These are phyloP conservation scores for Citrus reticulata DNA, from an alignment of 345 rosid genomes.

Conservation along the genomic window DNA sequence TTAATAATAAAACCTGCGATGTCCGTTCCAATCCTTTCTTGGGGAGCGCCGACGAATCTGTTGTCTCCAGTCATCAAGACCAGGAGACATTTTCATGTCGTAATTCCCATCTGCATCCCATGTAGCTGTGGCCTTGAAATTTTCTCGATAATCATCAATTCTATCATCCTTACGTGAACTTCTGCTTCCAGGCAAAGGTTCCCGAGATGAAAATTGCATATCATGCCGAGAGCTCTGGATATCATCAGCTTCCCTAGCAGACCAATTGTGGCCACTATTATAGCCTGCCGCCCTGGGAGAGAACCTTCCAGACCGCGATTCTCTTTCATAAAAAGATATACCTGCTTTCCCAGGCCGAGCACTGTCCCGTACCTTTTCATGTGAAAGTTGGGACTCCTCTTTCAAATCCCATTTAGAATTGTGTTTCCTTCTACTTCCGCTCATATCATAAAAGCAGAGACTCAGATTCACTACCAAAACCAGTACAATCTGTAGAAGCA, in stretches of 20 bases:
- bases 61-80: conserved; percentile 71
- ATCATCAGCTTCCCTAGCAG: conserved; percentile 33
- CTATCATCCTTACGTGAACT: conserved; percentile 43
- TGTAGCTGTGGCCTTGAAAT: conserved; percentile 21
- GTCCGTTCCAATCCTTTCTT: conserved; percentile 48
- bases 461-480: conserved; percentile 15
- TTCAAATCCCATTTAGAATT: conserved; percentile 79
- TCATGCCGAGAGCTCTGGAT: conserved; percentile 36
- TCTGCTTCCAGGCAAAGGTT: conserved; percentile 56
- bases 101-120: conserved; percentile 52
- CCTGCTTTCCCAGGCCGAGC: conserved; percentile 42
- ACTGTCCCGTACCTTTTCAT: conserved; percentile 30
- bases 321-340: conserved; percentile 38
- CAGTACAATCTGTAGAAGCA: conserved; percentile 14
- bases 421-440: conserved; percentile 55
- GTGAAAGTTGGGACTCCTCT: conserved; percentile 49
- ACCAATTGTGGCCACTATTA: conserved; percentile 47
- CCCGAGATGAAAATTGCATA: conserved; percentile 31
- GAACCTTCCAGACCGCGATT: conserved; percentile 42
- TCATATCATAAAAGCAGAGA: conserved; percentile 38
- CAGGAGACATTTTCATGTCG: conserved; percentile 69
- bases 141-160: conserved; percentile 26
- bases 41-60: conserved; percentile 56
- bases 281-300: conserved; percentile 38
- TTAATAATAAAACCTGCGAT: conserved; percentile 42